Conservation (phyloP, 2,329 filamentous ascomycete genomes). For the Metarhizium robertsii region DNA sequence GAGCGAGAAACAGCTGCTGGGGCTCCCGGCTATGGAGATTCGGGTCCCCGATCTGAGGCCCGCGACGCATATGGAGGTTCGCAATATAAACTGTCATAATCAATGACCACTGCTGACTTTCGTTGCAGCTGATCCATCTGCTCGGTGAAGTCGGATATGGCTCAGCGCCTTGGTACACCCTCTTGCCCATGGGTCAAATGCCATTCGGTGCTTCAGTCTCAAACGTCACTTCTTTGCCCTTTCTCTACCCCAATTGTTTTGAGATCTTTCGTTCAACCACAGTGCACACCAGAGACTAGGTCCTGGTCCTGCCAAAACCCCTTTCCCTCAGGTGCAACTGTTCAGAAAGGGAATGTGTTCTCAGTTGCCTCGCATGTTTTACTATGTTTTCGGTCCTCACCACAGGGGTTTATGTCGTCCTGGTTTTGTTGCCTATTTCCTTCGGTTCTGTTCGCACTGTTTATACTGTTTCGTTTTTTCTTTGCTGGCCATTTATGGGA, state of each 20-base stretch:
- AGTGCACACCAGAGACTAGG: background rate
- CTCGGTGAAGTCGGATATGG: slow-evolving; percentile 4
- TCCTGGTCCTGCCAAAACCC: background rate
- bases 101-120: slow-evolving; percentile 16
- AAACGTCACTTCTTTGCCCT: background rate
- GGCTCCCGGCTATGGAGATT: slow-evolving; percentile 30
- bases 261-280: background rate
- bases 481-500: slow-evolving; percentile 26
- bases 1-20: slow-evolving; percentile 28
- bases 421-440: background rate
- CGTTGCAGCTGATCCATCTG: slow-evolving; percentile 20
- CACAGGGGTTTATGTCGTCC: background rate
- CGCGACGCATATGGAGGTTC: slow-evolving; percentile 36
- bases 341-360: background rate
- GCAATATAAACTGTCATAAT: slow-evolving; percentile 8
- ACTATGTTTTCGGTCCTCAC: background rate
- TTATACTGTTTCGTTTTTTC: slow-evolving; percentile 12
- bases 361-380: background rate
- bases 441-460: background rate
- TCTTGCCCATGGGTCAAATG: background rate
- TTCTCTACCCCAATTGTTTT: background rate
- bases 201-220: background rate
- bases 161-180: background rate
- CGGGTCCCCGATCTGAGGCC: slow-evolving; percentile 31
- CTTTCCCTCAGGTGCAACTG: background rate